Percentiles rank a stretch among this genome's conserved stretches.
These are phyloP conservation scores for Berberis thunbergii DNA, from an alignment of 164 flowering plant species.

Conservation along the genomic window DNA sequence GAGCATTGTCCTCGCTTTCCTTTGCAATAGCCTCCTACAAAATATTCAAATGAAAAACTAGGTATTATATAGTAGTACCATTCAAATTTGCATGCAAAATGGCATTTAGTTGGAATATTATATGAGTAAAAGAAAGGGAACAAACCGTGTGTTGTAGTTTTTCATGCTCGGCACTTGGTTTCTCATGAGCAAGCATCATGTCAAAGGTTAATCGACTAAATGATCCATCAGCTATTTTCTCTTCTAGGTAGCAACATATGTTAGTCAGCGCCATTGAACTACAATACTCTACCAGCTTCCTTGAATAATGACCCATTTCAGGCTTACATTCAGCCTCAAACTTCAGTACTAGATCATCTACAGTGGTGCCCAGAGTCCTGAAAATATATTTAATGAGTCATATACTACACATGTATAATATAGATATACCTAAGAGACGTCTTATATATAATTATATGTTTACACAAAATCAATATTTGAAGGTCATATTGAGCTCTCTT, in stretches of 20 bases:
- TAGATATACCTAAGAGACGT: background rate
- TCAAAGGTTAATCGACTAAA: constrained; percentile 73
- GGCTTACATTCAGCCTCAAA: constrained; percentile 51
- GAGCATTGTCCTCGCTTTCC: constrained; percentile 59
- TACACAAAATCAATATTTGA: background rate
- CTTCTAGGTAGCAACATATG: constrained; percentile 31
- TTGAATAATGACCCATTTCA: constrained; percentile 33
- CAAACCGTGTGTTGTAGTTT: constrained; percentile 28
- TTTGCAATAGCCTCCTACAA: constrained; percentile 65
- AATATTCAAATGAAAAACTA: background rate
- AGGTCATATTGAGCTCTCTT: background rate
- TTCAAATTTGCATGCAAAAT: too few species aligned
- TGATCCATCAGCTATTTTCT: constrained; percentile 50
- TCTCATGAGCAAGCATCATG: constrained; percentile 94
- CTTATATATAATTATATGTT: background rate
- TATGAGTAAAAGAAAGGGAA: background rate
- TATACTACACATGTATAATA: background rate
- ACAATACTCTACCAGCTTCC: constrained; percentile 69
- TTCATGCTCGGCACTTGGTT: constrained; percentile 39
- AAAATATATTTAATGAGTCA: background rate
- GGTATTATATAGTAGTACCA: background rate
- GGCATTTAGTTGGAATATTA: background rate
- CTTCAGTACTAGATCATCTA: constrained; percentile 44
- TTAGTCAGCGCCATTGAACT: constrained; percentile 41
- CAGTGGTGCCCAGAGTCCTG: constrained; percentile 47